These are phyloP conservation scores for Scheffersomyces segobiensis DNA, from an alignment of 1,139 yeast species.

Conservation along the genomic window DNA sequence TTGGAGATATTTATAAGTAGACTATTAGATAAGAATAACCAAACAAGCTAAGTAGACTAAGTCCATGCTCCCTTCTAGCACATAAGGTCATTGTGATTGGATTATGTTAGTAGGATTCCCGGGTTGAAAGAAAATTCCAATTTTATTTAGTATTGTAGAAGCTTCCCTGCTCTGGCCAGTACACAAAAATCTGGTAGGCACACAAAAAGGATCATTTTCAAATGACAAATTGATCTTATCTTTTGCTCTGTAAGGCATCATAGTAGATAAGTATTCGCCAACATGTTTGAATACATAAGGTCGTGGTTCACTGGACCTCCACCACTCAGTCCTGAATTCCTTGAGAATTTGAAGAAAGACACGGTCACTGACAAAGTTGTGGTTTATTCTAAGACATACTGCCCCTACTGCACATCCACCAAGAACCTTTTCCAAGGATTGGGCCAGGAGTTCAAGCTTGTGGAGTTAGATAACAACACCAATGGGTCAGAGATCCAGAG, in stretches of 20 bases:
- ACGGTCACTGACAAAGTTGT: slow-evolving; percentile 21
- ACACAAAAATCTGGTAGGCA: neutral
- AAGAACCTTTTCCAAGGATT: slow-evolving; percentile 19
- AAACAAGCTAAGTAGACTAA: neutral
- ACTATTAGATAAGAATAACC: neutral
- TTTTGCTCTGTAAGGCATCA: neutral
- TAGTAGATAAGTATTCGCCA: neutral
- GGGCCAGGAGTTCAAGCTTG: slow-evolving; percentile 15
- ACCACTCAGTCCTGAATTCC: slow-evolving; percentile 17
- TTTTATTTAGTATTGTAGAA: too few relatives aligned
- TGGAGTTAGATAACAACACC: slow-evolving; percentile 23
- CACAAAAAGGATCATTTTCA: neutral
- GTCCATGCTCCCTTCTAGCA: too few relatives aligned
- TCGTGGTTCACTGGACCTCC: slow-evolving; percentile 11
- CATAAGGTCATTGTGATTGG: neutral
- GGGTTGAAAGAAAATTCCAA: too few relatives aligned
- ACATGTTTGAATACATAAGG: slow-evolving; percentile 3
- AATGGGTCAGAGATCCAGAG: slow-evolving; percentile 18
- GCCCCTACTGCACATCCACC: slow-evolving; percentile 29
- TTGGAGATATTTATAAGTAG: too few relatives aligned
- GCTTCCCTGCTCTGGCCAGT: neutral
- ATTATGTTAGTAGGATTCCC: too few relatives aligned
- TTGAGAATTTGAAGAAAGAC: slow-evolving; percentile 17
- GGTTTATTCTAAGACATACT: slow-evolving; percentile 27
- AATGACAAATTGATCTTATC: neutral